Evolutionary conservation across 1,284 basidiomycete species (phyloP).

Genomic region (Tilletiopsis washingtonensis): DNA sequence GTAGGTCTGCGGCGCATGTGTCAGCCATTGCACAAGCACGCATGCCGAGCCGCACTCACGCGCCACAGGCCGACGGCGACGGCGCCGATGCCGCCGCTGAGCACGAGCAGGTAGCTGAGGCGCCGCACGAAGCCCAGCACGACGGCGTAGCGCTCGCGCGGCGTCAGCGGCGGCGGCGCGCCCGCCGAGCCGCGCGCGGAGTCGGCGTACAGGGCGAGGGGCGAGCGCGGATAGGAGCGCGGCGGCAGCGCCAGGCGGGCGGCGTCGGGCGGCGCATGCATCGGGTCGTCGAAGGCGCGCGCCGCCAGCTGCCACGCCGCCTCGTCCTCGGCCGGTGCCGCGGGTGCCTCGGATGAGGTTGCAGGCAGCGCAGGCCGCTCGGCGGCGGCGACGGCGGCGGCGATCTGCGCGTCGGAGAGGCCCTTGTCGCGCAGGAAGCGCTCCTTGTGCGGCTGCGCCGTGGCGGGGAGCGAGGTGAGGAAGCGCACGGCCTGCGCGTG

Average conservation of each 20-base stretch:
- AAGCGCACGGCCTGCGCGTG: conserved; percentile 43
- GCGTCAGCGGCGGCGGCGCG: conserved; percentile 15
- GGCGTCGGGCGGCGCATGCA: conserved; percentile 8
- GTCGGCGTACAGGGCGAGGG: conserved; percentile 36
- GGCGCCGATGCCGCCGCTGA: conserved; percentile 34
- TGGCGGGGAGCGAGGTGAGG: conserved; percentile 27
- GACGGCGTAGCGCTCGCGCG: conserved; percentile 28
- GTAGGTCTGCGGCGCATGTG: conserved; percentile 8
- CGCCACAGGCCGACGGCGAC: conserved; percentile 30
- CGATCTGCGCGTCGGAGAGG: conserved; percentile 31
- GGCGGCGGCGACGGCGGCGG: conserved; percentile 26
- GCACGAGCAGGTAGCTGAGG: conserved; percentile 32
- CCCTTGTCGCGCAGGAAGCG: conserved; percentile 36
- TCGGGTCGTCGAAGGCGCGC: conserved; percentile 30
- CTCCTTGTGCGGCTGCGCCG: background rate
- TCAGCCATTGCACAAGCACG: background rate
- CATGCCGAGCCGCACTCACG: background rate
- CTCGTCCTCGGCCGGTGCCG: background rate
- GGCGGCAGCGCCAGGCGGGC: conserved; percentile 12
- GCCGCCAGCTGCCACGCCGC: conserved; percentile 18
- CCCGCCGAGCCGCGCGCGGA: background rate
- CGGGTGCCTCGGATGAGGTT: background rate
- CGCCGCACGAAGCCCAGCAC: conserved; percentile 36
- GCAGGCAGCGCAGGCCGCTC: conserved; percentile 17
- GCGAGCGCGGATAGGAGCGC: conserved; percentile 35